Conservation (phyloP, 257 asterid species). For the Echium plantagineum region DNA sequence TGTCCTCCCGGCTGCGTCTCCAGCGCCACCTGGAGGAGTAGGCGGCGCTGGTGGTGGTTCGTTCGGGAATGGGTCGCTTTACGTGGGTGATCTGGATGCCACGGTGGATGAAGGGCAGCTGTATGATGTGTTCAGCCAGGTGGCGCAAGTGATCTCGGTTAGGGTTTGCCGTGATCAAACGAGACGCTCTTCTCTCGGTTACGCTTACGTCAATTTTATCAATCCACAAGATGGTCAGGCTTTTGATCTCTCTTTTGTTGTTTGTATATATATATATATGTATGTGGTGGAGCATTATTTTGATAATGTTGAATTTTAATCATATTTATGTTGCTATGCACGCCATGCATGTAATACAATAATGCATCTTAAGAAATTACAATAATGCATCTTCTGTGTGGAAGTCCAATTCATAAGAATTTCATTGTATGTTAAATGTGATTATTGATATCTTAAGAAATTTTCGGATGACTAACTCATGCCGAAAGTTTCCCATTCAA, state of each 20-base stretch:
- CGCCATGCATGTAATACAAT: too few relatives aligned
- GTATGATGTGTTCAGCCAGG: conserved; percentile 57
- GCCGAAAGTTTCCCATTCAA: too few relatives aligned
- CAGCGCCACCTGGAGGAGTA: background rate
- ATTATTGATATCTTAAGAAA: too few relatives aligned
- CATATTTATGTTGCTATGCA: too few relatives aligned
- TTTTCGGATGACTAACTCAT: too few relatives aligned
- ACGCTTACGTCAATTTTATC: conserved; percentile 65
- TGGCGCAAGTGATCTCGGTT: conserved; percentile 54
- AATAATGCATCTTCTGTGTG: too few relatives aligned
- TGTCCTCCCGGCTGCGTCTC: background rate
- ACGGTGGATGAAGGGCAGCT: conserved; percentile 51
- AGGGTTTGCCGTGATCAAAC: conserved; percentile 69
- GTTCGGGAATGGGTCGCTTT: conserved; percentile 35
- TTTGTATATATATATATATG: background rate
- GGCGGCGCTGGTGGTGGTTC: conserved; percentile 7
- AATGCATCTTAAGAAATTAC: too few relatives aligned
- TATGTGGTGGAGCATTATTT: background rate
- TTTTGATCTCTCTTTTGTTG: background rate
- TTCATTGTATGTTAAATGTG: too few relatives aligned
- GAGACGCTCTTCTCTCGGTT: conserved; percentile 46
- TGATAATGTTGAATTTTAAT: too few relatives aligned
- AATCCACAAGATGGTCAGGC: conserved; percentile 47
- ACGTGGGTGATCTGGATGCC: conserved; percentile 72
- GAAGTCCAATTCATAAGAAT: too few relatives aligned